Evolutionary conservation across 2,329 filamentous ascomycete species (phyloP).

Genomic region (Botryosphaeria dothidea): DNA sequence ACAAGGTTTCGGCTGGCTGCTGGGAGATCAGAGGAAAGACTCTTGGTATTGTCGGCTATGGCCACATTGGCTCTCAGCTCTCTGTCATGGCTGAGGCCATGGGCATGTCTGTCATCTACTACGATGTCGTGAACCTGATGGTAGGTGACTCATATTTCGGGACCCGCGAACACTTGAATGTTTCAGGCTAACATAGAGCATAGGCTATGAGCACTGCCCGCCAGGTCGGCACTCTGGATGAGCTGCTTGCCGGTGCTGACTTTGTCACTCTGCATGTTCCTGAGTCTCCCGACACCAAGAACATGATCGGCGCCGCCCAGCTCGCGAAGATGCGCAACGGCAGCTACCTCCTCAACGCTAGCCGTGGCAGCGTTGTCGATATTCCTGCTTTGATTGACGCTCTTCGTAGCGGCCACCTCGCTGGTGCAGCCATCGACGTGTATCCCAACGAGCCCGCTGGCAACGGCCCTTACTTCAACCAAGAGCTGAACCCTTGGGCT

Average conservation of each 20-base stretch:
- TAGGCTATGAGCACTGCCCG: slow-evolving; percentile 78
- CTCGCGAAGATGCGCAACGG: slow-evolving; percentile 89
- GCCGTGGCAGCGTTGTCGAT: slow-evolving; percentile 89
- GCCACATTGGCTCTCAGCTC: slow-evolving; percentile 93
- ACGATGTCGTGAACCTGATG: slow-evolving; percentile 94
- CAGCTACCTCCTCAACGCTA: slow-evolving; percentile 94
- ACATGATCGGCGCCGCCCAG: slow-evolving; percentile 81
- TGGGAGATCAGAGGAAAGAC: slow-evolving; percentile 99
- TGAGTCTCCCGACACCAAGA: slow-evolving; percentile 86
- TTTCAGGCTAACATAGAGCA: background rate
- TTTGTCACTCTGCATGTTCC: slow-evolving; percentile 96
- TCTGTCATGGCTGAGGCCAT: slow-evolving; percentile 95
- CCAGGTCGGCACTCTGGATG: slow-evolving; percentile 77
- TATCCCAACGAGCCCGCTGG: slow-evolving; percentile 91
- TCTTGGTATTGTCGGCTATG: slow-evolving; percentile 93
- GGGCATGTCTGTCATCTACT: slow-evolving; percentile 98
- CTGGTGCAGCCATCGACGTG: slow-evolving; percentile 93
- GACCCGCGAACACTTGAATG: background rate
- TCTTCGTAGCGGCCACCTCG: slow-evolving; percentile 82
- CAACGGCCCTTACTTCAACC: slow-evolving; percentile 94
- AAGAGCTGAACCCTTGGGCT: slow-evolving; percentile 77
- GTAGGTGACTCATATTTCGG: background rate
- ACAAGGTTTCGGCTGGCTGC: slow-evolving; percentile 94
- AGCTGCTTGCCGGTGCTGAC: slow-evolving; percentile 76
- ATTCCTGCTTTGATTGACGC: slow-evolving; percentile 89